Conservation (phyloP, 2,329 filamentous ascomycete species). For the Aspergillus melleus region DNA sequence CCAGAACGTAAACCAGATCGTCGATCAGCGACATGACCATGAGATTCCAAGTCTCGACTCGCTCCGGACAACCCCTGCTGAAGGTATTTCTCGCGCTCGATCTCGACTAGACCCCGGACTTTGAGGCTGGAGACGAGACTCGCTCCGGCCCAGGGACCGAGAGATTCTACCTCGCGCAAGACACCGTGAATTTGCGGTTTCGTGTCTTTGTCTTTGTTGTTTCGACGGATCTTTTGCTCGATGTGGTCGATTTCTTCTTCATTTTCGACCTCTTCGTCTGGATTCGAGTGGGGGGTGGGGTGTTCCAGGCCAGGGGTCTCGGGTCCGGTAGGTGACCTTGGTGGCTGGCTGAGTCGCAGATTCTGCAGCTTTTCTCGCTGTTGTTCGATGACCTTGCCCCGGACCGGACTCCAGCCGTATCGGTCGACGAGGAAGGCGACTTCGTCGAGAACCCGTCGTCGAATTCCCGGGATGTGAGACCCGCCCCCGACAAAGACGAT, state of each 20-base stretch:
- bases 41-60: conserved; percentile 43
- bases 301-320: conserved; percentile 15
- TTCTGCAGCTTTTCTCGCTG: conserved; percentile 46
- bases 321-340: conserved; percentile 12
- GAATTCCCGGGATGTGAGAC: conserved; percentile 75
- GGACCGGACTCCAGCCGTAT: conserved; percentile 75
- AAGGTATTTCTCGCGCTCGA: conserved; percentile 64
- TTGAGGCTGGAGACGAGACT: conserved; percentile 61
- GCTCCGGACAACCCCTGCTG: conserved; percentile 49
- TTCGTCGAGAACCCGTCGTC: conserved; percentile 73
- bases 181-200: conserved; percentile 38
- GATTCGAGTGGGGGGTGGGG: conserved; percentile 17
- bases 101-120: conserved; percentile 61
- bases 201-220: conserved; percentile 34
- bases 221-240: conserved; percentile 40
- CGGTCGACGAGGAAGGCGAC: conserved; percentile 65
- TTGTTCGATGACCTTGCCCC: conserved; percentile 64
- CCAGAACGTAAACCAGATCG: conserved; percentile 40
- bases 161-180: conserved; percentile 57
- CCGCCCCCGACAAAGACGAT: conserved; percentile 84
- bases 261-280: conserved; percentile 17
- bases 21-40: conserved; percentile 36
- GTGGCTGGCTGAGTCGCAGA: conserved; percentile 30
- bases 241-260: conserved; percentile 50
- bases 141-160: conserved; percentile 66